Base-by-base conservation (phyloP, 140 eudicot genomes). In the Flaveria floridana region DNA sequence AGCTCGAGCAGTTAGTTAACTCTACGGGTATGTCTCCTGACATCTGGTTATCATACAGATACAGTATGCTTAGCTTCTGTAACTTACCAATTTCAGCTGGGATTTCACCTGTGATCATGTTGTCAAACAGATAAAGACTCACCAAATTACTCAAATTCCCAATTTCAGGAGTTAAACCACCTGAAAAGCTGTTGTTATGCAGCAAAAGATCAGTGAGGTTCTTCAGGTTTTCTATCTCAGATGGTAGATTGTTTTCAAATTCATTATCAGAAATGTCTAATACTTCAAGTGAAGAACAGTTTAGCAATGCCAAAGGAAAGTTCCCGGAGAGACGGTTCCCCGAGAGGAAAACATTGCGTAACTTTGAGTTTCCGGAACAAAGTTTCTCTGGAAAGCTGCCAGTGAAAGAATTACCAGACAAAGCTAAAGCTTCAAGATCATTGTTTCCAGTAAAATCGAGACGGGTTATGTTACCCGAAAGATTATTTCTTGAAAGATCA, bases 41-140 rank as follows among this genome's bases (percentile, higher is more conserved):
- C 88, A 93, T 77, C 73, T 86, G 97, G 76, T 87, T 93, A 70
- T 93, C 98, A 62, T 93, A 90, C 42, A 93, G 89, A 81, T 93
- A 93, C 76, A 93, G 25, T 14, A 72, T 42, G 65, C 86, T 84
- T 68, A 93, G 37, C 76, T 67, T 79, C 86, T 84, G 87, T 23
- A 93, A 80, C 82, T 85, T 93, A 23, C 98, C 98, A 0, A 90
- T 79, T 76, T 90, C 97, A 2, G 37, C 46, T 39, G 98, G 98
- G 68, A 93, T 83, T 48, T 46, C 71, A 25, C 97, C 98, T 25
- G 96, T 84, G 84, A 93, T 85, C 90, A 76, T 86, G 82, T 93
- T 93, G 62, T 74, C 91, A 78, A 85, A 88, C 55, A 93, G 87
- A 25, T 74, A 83, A 30, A 93, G 82, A 65, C 56, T 83, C 26